phyloP scores from a whole-genome alignment of 805 yeast species.

The Candida jianshihensis region DNA sequence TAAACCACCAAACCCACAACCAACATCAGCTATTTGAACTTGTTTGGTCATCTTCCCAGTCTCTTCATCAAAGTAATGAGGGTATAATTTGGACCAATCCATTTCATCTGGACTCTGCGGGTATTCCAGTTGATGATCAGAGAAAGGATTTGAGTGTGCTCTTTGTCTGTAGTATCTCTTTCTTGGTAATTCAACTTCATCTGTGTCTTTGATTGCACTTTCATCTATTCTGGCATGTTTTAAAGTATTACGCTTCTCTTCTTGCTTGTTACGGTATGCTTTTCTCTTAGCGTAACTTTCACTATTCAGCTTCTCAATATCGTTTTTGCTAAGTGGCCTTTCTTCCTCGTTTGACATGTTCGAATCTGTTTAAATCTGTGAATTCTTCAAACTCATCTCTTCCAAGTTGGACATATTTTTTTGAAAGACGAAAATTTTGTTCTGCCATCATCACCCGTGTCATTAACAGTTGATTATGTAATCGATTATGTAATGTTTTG shows the following conservation, averaged over 20 bases:
- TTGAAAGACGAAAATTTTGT: neutral
- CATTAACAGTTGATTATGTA: neutral
- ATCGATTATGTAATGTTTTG: neutral
- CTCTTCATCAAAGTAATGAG: slow-evolving; percentile 42
- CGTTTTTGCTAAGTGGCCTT: slow-evolving; percentile 12
- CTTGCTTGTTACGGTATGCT: slow-evolving; percentile 39
- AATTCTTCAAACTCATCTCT: neutral
- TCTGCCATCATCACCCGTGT: slow-evolving; percentile 3
- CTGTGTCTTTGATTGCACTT: slow-evolving; percentile 14
- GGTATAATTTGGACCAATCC: slow-evolving; percentile 83
- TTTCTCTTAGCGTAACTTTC: slow-evolving; percentile 27
- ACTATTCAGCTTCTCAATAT: slow-evolving; percentile 15
- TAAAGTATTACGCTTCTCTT: slow-evolving; percentile 38
- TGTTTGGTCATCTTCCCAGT: slow-evolving; percentile 36
- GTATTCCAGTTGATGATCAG: slow-evolving; percentile 88
- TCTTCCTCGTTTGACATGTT: neutral
- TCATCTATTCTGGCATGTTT: slow-evolving; percentile 41
- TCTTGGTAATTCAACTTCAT: slow-evolving; percentile 53
- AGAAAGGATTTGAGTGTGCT: slow-evolving; percentile 96
- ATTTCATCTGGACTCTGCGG: slow-evolving; percentile 74
- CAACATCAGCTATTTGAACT: slow-evolving; percentile 91
- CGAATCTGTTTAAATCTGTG: neutral
- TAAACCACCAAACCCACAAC: slow-evolving; percentile 97
- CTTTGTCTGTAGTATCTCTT: slow-evolving; percentile 90
- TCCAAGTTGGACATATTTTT: neutral